These are phyloP conservation scores for Loxodes magnus DNA, from an alignment of 73 alveolate species.

Conservation along the genomic window DNA sequence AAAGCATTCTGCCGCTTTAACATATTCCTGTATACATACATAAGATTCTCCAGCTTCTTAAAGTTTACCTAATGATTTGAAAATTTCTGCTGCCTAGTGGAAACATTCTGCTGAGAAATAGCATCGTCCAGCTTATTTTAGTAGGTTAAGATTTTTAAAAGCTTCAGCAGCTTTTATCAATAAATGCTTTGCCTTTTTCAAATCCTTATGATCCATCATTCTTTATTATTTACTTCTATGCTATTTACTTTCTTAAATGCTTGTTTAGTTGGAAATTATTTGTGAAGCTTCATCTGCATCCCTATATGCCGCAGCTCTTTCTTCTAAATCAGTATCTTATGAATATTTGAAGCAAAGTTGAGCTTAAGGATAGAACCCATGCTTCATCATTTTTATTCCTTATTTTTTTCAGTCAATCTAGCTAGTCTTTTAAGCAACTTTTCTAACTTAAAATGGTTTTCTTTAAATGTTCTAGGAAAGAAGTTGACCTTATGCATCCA, in stretches of 20 bases:
- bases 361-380: slow-evolving; percentile 66
- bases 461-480: no score
- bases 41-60: slow-evolving; percentile 70
- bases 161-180: slow-evolving; percentile 44
- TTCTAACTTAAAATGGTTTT: not conserved
- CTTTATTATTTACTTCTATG: slow-evolving; percentile 19
- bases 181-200: slow-evolving; percentile 15
- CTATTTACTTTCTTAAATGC: not conserved
- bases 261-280: slow-evolving; percentile 19
- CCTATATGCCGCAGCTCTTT: slow-evolving; percentile 44
- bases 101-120: slow-evolving; percentile 51
- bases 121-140: slow-evolving; percentile 66
- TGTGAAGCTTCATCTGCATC: slow-evolving; percentile 41
- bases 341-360: slow-evolving; percentile 56
- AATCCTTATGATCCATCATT: slow-evolving; percentile 6
- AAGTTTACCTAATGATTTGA: slow-evolving; percentile 12
- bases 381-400: slow-evolving; percentile 60
- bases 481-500: not conserved
- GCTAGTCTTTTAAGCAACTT: slow-evolving; percentile 13
- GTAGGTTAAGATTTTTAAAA: slow-evolving; percentile 24
- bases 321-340: slow-evolving; percentile 29
- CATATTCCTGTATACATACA: slow-evolving; percentile 14
- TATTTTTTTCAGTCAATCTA: slow-evolving; percentile 53
- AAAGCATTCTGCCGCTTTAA: slow-evolving; percentile 25
- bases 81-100: slow-evolving; percentile 47